Evolutionary conservation across 768 basidiomycete species (phyloP).

Genomic region (Termitomyces sp.): DNA sequence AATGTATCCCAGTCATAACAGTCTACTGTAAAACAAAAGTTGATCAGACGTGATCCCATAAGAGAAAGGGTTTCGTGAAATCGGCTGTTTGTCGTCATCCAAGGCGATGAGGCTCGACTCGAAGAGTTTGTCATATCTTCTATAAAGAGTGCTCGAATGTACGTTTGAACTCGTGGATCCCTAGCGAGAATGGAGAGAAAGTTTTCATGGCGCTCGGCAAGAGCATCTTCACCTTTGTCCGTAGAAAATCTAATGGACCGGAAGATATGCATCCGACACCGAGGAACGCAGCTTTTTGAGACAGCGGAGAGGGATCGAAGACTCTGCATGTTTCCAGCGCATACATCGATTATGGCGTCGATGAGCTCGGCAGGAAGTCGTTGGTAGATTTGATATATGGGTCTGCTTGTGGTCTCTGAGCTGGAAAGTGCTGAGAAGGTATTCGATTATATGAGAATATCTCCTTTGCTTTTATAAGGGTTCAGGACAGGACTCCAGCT

Average conservation of each 20-base stretch:
- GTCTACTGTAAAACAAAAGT: not conserved
- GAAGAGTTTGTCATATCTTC: not conserved
- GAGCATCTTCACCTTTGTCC: not conserved
- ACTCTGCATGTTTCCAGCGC: not conserved
- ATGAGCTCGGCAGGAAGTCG: conserved; percentile 6
- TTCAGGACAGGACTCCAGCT: no score
- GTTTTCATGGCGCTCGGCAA: not conserved
- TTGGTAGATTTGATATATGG: not conserved
- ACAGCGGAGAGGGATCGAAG: not conserved
- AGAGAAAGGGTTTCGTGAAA: conserved; percentile 1
- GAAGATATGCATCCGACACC: conserved; percentile 2
- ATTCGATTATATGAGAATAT: not conserved
- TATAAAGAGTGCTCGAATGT: not conserved
- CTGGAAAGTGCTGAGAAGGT: not conserved
- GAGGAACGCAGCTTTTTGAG: not conserved
- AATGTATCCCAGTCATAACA: not conserved
- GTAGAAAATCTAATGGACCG: not conserved
- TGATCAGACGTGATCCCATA: not conserved
- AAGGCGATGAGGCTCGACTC: not conserved
- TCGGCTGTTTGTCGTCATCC: conserved; percentile 1
- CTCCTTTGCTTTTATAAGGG: not conserved
- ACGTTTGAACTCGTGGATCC: not conserved
- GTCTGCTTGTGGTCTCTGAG: not conserved
- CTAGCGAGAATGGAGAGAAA: not conserved
- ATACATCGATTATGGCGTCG: conserved; percentile 6